Evolutionary conservation across 257 asterid genomes (phyloP).

Genomic region (Scutellaria galericulata): DNA sequence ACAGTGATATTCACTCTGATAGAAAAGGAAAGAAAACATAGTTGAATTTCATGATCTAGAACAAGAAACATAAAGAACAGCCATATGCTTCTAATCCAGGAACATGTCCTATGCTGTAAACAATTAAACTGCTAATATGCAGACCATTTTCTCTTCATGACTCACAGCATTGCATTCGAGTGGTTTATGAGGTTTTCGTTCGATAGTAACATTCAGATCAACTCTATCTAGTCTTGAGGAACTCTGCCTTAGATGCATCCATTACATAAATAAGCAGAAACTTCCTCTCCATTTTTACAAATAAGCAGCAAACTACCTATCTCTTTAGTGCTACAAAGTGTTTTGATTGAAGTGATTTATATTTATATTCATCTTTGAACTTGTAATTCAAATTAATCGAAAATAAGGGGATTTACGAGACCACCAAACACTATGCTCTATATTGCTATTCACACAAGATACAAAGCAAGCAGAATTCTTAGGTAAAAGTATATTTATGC

Average conservation of each 20-base stretch:
- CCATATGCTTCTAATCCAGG: neutral
- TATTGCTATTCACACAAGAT: neutral
- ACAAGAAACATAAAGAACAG: neutral
- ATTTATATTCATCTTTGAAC: too few relatives aligned
- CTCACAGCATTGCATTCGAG: neutral
- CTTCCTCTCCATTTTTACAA: too few relatives aligned
- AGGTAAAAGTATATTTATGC: too few relatives aligned
- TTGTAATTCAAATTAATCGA: too few relatives aligned
- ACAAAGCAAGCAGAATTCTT: neutral
- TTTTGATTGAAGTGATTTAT: too few relatives aligned
- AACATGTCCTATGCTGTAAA: neutral
- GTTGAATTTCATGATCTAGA: constrained; percentile 3
- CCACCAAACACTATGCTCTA: neutral
- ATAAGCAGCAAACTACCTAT: too few relatives aligned
- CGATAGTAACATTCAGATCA: neutral
- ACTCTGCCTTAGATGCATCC: neutral
- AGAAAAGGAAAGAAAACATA: neutral
- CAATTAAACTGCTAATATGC: neutral
- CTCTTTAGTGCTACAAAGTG: too few relatives aligned
- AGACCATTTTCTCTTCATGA: neutral
- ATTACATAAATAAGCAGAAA: too few relatives aligned
- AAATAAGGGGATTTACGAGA: neutral
- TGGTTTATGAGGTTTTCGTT: neutral
- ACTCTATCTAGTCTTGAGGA: neutral
- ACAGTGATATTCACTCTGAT: constrained; percentile 65